A percentile compares a stretch with the other conserved stretches of the same genome.
These are phyloP conservation scores for Pilaira anomala DNA, from an alignment of 192 early-diverging fungal genomes.

Conservation along the genomic window DNA sequence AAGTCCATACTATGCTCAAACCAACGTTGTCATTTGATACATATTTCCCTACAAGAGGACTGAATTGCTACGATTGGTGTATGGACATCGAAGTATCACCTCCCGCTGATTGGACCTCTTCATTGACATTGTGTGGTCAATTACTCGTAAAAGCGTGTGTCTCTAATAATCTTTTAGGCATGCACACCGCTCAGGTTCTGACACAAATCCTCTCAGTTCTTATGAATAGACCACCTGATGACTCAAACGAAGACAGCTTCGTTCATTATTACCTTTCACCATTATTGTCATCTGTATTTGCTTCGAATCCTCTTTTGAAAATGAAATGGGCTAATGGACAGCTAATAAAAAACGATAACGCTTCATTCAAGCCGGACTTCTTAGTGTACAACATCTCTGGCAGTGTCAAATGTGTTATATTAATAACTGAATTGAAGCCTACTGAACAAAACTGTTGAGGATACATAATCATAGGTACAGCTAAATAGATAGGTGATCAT, in stretches of 20 bases:
- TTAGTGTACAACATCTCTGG: constrained; percentile 14
- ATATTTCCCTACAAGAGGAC: constrained; percentile 15
- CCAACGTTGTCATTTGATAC: constrained; percentile 7
- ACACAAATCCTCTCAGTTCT: constrained; percentile 12
- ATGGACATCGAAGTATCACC: constrained; percentile 9
- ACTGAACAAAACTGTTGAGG: constrained; percentile 1
- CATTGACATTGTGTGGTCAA: constrained; percentile 4
- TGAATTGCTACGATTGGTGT: constrained; percentile 10
- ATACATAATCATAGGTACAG: too few species aligned
- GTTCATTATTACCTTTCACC: constrained; percentile 6
- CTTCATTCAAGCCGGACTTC: constrained; percentile 8
- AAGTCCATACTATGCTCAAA: constrained; percentile 9
- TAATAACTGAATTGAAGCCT: constrained; percentile 2
- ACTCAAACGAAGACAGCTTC: constrained; percentile 12
- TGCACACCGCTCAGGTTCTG: constrained; percentile 13
- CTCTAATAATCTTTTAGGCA: constrained; percentile 6
- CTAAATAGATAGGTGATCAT: too few species aligned
- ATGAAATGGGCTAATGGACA: constrained; percentile 19
- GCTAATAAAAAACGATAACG: background rate
- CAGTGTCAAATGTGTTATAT: background rate
- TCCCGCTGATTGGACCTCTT: background rate
- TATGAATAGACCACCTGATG: constrained; percentile 9
- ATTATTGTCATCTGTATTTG: constrained; percentile 6
- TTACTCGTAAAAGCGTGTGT: constrained; percentile 5
- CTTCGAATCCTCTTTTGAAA: background rate